Evolutionary conservation across 1,139 yeast species (phyloP).

Genomic region (Saccharomyces hybrid): DNA sequence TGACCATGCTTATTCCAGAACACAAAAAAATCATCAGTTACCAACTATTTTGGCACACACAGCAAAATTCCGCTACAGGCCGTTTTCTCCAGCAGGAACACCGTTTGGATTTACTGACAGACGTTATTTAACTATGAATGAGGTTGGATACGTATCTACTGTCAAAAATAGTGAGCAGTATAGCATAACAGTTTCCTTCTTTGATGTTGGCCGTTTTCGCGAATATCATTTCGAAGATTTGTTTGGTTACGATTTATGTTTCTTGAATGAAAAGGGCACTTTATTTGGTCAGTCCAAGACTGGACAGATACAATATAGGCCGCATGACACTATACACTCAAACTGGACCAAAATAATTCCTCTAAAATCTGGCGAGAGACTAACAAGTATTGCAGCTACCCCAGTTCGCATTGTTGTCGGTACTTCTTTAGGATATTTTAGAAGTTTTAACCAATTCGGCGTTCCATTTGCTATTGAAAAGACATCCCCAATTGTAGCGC

Average conservation of each 20-base stretch:
- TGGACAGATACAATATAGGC: slow-evolving; percentile 36
- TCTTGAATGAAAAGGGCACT: slow-evolving; percentile 59
- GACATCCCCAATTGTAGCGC: slow-evolving; percentile 47
- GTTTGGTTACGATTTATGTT: slow-evolving; percentile 63
- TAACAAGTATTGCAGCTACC: slow-evolving; percentile 47
- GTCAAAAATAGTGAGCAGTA: slow-evolving; percentile 56
- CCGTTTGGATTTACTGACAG: slow-evolving; percentile 62
- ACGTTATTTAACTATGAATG: slow-evolving; percentile 74
- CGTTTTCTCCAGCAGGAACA: slow-evolving; percentile 68
- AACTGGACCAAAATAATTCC: slow-evolving; percentile 39
- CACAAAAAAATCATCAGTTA: neutral
- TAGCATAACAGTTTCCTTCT: slow-evolving; percentile 77
- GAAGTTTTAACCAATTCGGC: slow-evolving; percentile 50
- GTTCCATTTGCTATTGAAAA: slow-evolving; percentile 46
- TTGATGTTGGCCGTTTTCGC: slow-evolving; percentile 68
- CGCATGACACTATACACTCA: slow-evolving; percentile 34
- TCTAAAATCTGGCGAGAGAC: slow-evolving; percentile 37
- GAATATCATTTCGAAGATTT: slow-evolving; percentile 84
- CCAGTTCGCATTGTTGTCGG: slow-evolving; percentile 43
- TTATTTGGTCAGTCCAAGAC: slow-evolving; percentile 47
- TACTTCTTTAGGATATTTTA: slow-evolving; percentile 49
- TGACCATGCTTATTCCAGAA: neutral
- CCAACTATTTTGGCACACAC: neutral
- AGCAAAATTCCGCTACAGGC: slow-evolving; percentile 25
- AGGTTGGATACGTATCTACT: slow-evolving; percentile 76